Evolutionary conservation across 1,139 yeast species (phyloP), one percentile per base, ranked within the genome.

Genomic region (Pichia sp.): DNA sequence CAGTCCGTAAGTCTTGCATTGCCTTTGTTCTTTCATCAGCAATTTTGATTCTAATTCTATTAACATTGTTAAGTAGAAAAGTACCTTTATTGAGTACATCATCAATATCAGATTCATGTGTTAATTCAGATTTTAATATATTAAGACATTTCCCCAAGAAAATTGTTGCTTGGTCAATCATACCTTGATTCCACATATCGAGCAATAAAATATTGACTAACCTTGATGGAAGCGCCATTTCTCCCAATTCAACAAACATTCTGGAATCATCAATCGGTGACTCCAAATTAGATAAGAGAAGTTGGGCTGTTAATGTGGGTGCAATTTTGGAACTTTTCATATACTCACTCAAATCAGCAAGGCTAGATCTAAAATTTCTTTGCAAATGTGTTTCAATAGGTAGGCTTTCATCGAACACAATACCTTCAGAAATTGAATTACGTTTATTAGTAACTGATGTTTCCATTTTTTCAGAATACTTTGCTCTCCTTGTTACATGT

Each of bases 131-230:
- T 66, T 88, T 97, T 49, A 93, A 86, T 2, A 85, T 82, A 33
- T 86, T 79, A 61, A 91, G 72, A 3, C 85, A 93, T 59, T 83
- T 89, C 38, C 96, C 96, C 48, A 91, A 67, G 62, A 91, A 85
- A 44, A 79, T 80, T 65, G 89, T 97, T 54, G 93, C 80, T 62
- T 89, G 96, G 53, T 84, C 81, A 32, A 95, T 84, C 55, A 86
- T 72, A 2, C 97, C 96, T 43, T 86, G 71, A 62, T 96, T 76
- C 99, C 98, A 91, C 96, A 91, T 86, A 60, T 91, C 97, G 53
- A 93, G 81, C 46, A 91, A 71, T 34, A 91, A 80, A 49, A 88
- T 81, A 53, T 88, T 86, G 52, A 91, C 79, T 47, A 91, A 84
- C 67, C 96, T 80, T 1, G 97, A 93, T 28, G 98, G 98, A 77